These are phyloP conservation scores for Nicotiana benthamiana DNA, from an alignment of 257 asterid species.

Conservation along the genomic window DNA sequence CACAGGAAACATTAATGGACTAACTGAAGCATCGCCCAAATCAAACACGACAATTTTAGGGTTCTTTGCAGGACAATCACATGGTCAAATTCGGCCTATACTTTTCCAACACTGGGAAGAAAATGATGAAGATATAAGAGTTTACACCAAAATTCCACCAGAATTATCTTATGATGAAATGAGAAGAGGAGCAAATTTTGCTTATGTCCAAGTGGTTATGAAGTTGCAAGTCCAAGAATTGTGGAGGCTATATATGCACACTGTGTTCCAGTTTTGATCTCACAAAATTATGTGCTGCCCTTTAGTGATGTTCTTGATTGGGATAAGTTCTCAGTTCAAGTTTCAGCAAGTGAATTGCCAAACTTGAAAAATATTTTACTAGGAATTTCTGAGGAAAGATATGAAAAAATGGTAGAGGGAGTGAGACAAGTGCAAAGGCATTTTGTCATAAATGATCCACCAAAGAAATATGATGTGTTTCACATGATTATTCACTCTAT, in stretches of 20 bases:
- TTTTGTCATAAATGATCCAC: slow-evolving; percentile 45
- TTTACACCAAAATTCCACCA: slow-evolving; percentile 31
- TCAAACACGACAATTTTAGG: slow-evolving; percentile 38
- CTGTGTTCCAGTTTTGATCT: slow-evolving; percentile 56
- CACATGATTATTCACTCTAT: slow-evolving; percentile 66
- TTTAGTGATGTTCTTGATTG: slow-evolving; percentile 56
- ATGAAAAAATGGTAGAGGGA: slow-evolving; percentile 33
- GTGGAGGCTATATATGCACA: slow-evolving; percentile 68
- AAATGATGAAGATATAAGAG: slow-evolving; percentile 32
- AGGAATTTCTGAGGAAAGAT: slow-evolving; percentile 38
- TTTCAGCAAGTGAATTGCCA: slow-evolving; percentile 37
- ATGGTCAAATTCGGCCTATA: slow-evolving; percentile 39
- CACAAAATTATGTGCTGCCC: slow-evolving; percentile 39
- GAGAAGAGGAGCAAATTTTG: slow-evolving; percentile 42
- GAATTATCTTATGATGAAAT: slow-evolving; percentile 26
- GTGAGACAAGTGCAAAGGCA: slow-evolving; percentile 56
- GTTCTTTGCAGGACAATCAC: slow-evolving; percentile 53
- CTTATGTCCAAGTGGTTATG: slow-evolving; percentile 68
- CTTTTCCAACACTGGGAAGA: slow-evolving; percentile 43
- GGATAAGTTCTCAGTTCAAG: slow-evolving; percentile 35
- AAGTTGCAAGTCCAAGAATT: slow-evolving; percentile 63
- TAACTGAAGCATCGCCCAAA: slow-evolving; percentile 9
- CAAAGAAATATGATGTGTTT: slow-evolving; percentile 53
- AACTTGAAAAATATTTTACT: slow-evolving; percentile 34
- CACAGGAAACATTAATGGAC: slow-evolving; percentile 14